Conservation (phyloP, 257 asterid genomes). For the Echites panduratus region DNA sequence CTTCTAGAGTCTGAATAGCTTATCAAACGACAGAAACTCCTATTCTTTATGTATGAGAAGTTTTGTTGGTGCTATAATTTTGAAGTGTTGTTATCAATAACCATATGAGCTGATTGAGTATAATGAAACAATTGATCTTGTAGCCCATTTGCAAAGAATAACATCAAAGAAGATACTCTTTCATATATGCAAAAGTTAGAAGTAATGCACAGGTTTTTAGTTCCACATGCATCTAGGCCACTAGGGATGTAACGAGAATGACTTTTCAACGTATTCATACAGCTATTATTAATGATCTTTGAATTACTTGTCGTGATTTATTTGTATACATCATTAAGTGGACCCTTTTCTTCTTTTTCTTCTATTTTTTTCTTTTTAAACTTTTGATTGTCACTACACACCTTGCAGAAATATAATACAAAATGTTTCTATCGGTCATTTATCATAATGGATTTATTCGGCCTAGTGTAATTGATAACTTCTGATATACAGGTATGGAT, state of each 20-base stretch:
- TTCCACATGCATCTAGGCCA: neutral
- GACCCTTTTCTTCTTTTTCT: neutral
- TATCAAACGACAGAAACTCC: too few relatives aligned
- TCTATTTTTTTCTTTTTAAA: too few relatives aligned
- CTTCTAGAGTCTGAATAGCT: neutral
- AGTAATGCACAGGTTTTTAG: neutral
- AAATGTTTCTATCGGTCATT: neutral
- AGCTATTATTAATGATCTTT: neutral
- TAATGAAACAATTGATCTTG: neutral
- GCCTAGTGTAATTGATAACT: neutral
- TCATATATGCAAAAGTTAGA: neutral
- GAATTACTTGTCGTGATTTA: neutral
- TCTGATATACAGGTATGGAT: conserved; percentile 37
- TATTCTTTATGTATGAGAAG: neutral
- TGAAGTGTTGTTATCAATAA: neutral
- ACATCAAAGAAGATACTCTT: neutral
- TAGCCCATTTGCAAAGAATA: neutral
- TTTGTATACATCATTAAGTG: neutral
- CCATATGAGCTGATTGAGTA: neutral
- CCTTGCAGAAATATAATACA: neutral
- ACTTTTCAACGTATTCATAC: too few relatives aligned
- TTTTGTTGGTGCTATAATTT: neutral
- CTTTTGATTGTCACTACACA: neutral
- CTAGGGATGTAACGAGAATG: neutral
- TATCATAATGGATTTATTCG: neutral